Evolutionary conservation across 1,284 basidiomycete species (phyloP), one percentile per base, ranked within the genome.

Genomic region (Hemileia vastatrix): DNA sequence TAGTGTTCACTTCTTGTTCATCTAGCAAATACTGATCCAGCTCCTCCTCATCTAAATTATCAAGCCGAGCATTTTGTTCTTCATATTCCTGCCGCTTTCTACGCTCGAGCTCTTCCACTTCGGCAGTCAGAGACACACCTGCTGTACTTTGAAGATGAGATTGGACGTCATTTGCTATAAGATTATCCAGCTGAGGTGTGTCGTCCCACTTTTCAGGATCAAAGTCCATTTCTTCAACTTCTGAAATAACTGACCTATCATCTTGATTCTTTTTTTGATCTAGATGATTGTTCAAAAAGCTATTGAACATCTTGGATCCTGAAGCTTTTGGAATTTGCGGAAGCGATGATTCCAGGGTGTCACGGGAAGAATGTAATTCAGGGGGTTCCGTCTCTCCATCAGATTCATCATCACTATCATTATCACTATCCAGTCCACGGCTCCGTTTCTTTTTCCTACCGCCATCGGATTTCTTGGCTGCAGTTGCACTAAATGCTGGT

Each of bases 21-120:
- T 82, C 85, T 52, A 96, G 78, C 64, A 95, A 81, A 75, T 78
- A 91, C 24, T 78, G 79, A 74, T 97, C 90, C 50, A 98, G 80
- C 76, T 99, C 95, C 5, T 86, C 90, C 71, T 98, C 95, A 77
- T 98, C 88, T 24, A 97, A 79, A 43, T 86, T 90, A 19, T 81
- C 76, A 48, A 94, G 79, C 63, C 68, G 49, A 43, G 66, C 65
- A 27, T 60, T 57, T 19, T 53, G 13, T 19, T 47, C 18, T n/a
- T 53, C 44, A 31, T 59, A 21, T 24, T 48, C 53, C 19, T 52
- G 43, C 47, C 43, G 23, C 31, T 40, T 55, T 57, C 49, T 27
- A 19, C 50, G 49, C 43, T 65, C 57, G 32, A 40, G 53, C 18
- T 65, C 27, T 21, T 64, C 49, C 51, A 67, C 43, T 36, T 65